Evolutionary conservation across 139 green algal species (phyloP).

Genomic region (Pseudopediastrum boryanum): DNA sequence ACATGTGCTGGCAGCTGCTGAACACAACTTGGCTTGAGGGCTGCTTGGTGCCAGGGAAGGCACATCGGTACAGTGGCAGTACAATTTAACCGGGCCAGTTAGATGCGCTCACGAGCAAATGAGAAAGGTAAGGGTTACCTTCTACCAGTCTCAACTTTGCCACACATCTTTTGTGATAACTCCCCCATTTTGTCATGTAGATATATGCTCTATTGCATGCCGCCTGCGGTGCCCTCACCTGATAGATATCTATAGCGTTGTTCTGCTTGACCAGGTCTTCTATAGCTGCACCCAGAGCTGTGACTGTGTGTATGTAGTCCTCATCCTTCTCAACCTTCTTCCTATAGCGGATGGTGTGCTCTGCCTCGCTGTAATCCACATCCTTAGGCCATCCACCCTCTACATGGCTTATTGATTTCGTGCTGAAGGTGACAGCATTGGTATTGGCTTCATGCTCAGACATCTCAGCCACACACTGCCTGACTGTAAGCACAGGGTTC

Average conservation of each 20-base stretch:
- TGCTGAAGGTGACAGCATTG: conserved; percentile 66
- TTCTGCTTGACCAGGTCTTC: conserved; percentile 92
- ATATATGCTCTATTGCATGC: neutral
- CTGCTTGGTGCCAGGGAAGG: too few species aligned
- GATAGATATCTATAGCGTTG: conserved; percentile 97
- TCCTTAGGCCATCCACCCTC: conserved; percentile 96
- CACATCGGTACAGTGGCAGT: too few species aligned
- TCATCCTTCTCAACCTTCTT: conserved; percentile 96
- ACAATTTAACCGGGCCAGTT: too few species aligned
- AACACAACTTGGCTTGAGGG: too few species aligned
- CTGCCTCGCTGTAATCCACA: conserved; percentile 86
- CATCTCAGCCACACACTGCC: conserved; percentile 82
- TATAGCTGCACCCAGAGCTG: conserved; percentile 62
- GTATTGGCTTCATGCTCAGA: conserved; percentile 93
- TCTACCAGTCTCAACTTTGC: too few species aligned
- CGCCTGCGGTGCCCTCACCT: neutral
- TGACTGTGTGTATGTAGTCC: conserved; percentile 89
- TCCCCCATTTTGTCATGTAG: too few species aligned
- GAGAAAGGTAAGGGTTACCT: too few species aligned
- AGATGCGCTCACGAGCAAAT: too few species aligned
- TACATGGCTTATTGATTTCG: conserved; percentile 82
- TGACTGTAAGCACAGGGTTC: conserved; percentile 70
- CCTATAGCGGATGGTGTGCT: conserved; percentile 84
- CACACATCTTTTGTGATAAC: too few species aligned
- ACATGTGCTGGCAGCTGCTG: too few species aligned